Evolutionary conservation across 2,329 filamentous ascomycete species (phyloP).

Genomic region (Colletotrichum kahawae): DNA sequence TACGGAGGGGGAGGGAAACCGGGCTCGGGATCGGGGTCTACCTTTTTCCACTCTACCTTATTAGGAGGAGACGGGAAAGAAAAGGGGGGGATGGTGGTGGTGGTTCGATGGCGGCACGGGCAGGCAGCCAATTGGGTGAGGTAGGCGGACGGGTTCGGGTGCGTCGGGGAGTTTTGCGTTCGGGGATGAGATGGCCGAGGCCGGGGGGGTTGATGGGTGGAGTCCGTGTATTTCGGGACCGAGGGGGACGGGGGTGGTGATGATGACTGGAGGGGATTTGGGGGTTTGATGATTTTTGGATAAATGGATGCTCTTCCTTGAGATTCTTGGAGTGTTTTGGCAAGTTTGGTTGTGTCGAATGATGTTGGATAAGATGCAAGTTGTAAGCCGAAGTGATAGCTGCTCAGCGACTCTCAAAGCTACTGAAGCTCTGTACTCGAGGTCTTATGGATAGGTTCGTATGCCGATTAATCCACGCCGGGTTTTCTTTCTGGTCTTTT

Average conservation of each 20-base stretch:
- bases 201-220: not conserved
- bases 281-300: not conserved
- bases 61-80: not conserved
- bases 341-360: not conserved
- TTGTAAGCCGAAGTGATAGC: too few relatives aligned
- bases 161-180: not conserved
- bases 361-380: not conserved
- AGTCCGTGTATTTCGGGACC: not conserved
- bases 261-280: not conserved
- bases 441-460: not conserved
- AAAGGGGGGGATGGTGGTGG: not conserved
- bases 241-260: not conserved
- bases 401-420: too few relatives aligned
- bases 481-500: not conserved
- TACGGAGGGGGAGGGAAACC: not conserved
- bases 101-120: not conserved
- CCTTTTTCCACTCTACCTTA: not conserved
- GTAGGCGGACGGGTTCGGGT: not conserved
- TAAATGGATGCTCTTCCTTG: not conserved
- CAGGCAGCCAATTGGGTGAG: not conserved
- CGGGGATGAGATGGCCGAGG: not conserved
- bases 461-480: accelerated
- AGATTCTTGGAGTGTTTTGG: accelerated
- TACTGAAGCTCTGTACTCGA: not conserved
- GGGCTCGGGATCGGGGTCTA: not conserved